phyloP scores from a whole-genome alignment of 1,139 yeast species.

The Saccharomyces pastorianus region DNA sequence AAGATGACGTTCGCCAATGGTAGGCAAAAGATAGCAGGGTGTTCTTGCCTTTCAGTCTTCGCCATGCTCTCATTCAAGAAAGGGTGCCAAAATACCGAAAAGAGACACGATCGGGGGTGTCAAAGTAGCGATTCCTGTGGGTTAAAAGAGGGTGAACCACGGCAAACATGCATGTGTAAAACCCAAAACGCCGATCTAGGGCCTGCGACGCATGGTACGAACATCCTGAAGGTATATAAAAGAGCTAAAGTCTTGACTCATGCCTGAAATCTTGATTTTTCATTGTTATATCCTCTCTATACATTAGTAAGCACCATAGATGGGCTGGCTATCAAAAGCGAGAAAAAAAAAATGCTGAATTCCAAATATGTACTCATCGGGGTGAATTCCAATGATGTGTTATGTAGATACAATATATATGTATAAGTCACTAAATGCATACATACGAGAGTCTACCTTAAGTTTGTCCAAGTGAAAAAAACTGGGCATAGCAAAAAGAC shows the following conservation, averaged over 20 bases:
- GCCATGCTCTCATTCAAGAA: neutral
- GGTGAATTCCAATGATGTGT: neutral
- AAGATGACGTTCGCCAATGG: neutral
- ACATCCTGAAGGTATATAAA: neutral
- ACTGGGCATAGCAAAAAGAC: conserved; percentile 23
- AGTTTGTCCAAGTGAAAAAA: conserved; percentile 8
- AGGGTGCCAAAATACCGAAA: neutral
- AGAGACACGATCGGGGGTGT: conserved; percentile 1
- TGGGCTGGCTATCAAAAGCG: neutral
- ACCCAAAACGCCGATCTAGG: neutral
- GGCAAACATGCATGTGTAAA: neutral
- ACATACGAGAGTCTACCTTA: neutral
- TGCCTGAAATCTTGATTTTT: neutral
- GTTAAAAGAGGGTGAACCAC: neutral
- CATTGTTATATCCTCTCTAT: neutral
- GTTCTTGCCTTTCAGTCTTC: neutral
- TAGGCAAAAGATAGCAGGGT: neutral
- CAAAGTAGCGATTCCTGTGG: neutral
- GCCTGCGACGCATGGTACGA: neutral
- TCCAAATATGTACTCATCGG: neutral
- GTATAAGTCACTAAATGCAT: neutral
- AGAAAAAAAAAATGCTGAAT: neutral
- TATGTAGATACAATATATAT: neutral
- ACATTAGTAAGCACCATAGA: neutral
- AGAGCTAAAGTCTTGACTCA: neutral